Evolutionary conservation across 306 rosid species (phyloP).

Genomic region (Quercus agrifolia): DNA sequence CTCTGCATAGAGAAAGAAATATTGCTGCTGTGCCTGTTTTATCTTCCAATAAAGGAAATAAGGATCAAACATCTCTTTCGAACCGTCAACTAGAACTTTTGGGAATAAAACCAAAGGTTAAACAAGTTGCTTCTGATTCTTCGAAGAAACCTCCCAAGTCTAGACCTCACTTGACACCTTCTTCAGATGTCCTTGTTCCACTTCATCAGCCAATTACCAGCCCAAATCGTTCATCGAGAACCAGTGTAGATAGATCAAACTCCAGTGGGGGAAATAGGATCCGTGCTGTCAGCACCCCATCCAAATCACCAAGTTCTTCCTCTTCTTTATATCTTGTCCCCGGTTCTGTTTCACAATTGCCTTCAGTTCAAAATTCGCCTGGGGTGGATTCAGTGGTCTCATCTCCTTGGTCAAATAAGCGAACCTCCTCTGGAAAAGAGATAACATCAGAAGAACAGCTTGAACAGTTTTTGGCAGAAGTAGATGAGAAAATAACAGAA

Average conservation of each 20-base stretch:
- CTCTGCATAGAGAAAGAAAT: constrained; percentile 40
- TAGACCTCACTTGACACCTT: constrained; percentile 40
- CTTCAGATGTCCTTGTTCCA: constrained; percentile 83
- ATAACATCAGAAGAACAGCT: constrained; percentile 83
- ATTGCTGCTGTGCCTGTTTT: constrained; percentile 24
- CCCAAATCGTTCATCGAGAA: constrained; percentile 44
- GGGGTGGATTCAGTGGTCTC: constrained; percentile 57
- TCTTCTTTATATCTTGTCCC: constrained; percentile 68
- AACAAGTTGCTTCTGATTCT: constrained; percentile 41
- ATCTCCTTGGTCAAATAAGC: constrained; percentile 81
- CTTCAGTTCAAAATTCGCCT: constrained; percentile 40
- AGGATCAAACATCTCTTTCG: constrained; percentile 49
- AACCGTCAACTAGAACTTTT: constrained; percentile 71
- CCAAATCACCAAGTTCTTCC: constrained; percentile 56
- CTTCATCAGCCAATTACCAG: constrained; percentile 68
- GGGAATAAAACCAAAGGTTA: constrained; percentile 71
- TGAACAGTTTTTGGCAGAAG: constrained; percentile 78
- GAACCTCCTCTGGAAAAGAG: constrained; percentile 51
- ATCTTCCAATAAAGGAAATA: constrained; percentile 40
- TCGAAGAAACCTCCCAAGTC: constrained; percentile 76
- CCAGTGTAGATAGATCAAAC: constrained; percentile 45
- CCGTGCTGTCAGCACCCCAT: constrained; percentile 45
- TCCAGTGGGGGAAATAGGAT: constrained; percentile 47
- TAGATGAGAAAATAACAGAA: constrained; percentile 69
- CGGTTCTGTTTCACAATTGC: constrained; percentile 52